Conservation (phyloP, 441 rosid genomes). For the Erodium trifolium region DNA sequence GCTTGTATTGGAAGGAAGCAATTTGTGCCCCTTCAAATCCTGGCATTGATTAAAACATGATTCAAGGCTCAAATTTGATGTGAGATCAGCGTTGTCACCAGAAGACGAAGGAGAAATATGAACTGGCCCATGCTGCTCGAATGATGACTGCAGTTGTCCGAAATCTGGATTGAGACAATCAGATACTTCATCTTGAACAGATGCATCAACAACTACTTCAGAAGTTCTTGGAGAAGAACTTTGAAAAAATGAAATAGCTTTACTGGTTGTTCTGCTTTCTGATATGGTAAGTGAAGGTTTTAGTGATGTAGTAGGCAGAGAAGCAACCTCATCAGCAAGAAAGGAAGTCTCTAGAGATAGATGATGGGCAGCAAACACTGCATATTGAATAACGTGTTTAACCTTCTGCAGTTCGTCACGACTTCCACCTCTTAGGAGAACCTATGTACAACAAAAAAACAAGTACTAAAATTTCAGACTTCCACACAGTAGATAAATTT, state of each 20-base stretch:
- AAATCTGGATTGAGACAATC: conserved; percentile 23
- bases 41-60: conserved; percentile 25
- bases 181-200: conserved; percentile 32
- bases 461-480: conserved; percentile 16
- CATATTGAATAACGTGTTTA: conserved; percentile 92
- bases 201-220: conserved; percentile 25
- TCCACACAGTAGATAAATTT: neutral
- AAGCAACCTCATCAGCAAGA: conserved; percentile 96
- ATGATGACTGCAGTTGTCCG: conserved; percentile 31
- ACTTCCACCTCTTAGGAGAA: conserved; percentile 80
- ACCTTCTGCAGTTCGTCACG: conserved; percentile 84
- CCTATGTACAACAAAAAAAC: conserved; percentile 39
- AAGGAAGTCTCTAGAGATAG: conserved; percentile 88
- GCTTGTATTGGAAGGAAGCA: conserved; percentile 19
- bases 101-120: conserved; percentile 28
- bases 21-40: conserved; percentile 23
- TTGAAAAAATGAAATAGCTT: conserved; percentile 25
- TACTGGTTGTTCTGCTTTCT: conserved; percentile 38
- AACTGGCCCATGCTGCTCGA: conserved; percentile 30
- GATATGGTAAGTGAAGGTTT: conserved; percentile 69
- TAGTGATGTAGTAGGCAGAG: conserved; percentile 69
- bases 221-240: conserved; percentile 24
- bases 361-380: conserved; percentile 97
- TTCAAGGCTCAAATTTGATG: conserved; percentile 24
- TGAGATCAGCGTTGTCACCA: conserved; percentile 25